Base-by-base conservation (phyloP, 441 rosid species). In the Gossypium laxum region DNA sequence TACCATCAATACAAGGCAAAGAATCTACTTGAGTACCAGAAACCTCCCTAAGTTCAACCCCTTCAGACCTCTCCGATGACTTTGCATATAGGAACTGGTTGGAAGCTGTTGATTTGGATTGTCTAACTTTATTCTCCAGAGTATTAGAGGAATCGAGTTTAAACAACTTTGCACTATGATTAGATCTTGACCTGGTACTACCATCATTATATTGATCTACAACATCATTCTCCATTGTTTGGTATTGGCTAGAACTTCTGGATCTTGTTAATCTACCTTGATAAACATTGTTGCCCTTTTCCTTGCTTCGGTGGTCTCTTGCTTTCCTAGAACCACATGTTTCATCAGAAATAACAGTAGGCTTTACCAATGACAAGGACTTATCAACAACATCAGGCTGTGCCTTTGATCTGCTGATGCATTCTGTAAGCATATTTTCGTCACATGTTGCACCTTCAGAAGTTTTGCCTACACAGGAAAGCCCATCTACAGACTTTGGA, bases 191-290 rank as follows among this genome's bases (percentile, higher is more conserved):
- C 28, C 67, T 26, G 57, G 63, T 34, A 57, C 57, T 69, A 68
- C 65, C 75, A 50, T 19, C 10, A 63, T 68, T 63, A 68, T 48
- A 8, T 55, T 52, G 56, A 61, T 71, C 69, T 56, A 74, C 65
- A 72, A 71, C 71, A 72, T 7, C 28, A 51, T 52, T 72, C 41
- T 11, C 70, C 62, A 6, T 57, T 55, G 67, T 60, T 34, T 54
- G 43, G 26, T 72, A 81, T 64, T 30, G 77, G 62, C 71, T 64
- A 68, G 80, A 79, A 76, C 76, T 77, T 78, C 67, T 80, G 61
- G 86, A 82, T 77, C 85, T 75, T 67, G 83, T 83, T 62, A 79
- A 74, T 76, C 74, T 80, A 19, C 58, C 80, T 74, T 32, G 74
- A 71, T 30, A 50, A 71, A 38, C 22, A 4, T 67, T 67, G 69